Conservation (phyloP, 805 yeast genomes). For the Torulaspora quercuum region DNA sequence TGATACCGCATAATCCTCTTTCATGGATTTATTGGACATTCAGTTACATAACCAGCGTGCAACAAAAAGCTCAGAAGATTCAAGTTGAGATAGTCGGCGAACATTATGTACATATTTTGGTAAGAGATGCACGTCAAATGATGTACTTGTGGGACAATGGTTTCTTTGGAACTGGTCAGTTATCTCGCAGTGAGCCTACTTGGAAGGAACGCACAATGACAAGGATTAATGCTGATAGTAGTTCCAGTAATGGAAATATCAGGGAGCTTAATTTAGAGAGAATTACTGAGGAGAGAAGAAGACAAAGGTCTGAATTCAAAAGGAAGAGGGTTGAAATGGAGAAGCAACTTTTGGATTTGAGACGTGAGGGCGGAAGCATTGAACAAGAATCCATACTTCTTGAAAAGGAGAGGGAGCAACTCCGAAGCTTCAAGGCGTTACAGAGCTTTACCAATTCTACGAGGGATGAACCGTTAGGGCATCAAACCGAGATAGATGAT, state of each 20-base stretch:
- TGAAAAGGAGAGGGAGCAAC: constrained; percentile 33
- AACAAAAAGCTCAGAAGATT: constrained; percentile 19
- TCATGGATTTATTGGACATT: constrained; percentile 53
- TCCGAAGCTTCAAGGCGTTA: constrained; percentile 34
- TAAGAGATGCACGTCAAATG: constrained; percentile 48
- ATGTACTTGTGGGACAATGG: constrained; percentile 72
- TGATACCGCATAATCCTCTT: constrained; percentile 63
- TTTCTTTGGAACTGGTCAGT: constrained; percentile 88
- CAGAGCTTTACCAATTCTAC: constrained; percentile 17
- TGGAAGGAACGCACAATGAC: constrained; percentile 70
- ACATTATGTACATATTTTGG: constrained; percentile 31
- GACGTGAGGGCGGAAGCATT: constrained; percentile 37
- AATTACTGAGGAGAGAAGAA: constrained; percentile 66
- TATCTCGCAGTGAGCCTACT: constrained; percentile 89
- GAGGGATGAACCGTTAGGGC: constrained; percentile 38
- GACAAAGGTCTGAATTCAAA: constrained; percentile 70
- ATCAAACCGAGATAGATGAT: constrained; percentile 18
- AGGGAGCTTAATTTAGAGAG: constrained; percentile 57
- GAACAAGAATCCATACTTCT: constrained; percentile 32
- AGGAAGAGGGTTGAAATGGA: constrained; percentile 61
- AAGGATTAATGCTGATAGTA: constrained; percentile 41
- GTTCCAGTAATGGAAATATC: constrained; percentile 35
- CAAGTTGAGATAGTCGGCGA: constrained; percentile 37
- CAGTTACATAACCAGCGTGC: constrained; percentile 30
- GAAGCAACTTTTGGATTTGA: constrained; percentile 41